phyloP scores from a whole-genome alignment of 2,329 filamentous ascomycete species.

The Phialophora tarda region DNA sequence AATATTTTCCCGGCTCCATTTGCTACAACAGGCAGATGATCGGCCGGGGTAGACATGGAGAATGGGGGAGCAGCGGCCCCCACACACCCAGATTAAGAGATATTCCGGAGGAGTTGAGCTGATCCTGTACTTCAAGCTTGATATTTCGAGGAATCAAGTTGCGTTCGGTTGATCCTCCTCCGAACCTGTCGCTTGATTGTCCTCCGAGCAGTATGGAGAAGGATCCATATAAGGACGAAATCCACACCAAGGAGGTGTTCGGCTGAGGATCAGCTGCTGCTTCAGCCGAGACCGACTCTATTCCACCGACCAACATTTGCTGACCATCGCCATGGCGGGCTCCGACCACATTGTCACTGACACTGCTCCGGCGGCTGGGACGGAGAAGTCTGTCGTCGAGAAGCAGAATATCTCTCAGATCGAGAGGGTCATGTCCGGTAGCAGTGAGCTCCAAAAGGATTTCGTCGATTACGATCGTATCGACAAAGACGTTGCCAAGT shows the following conservation, averaged over 20 bases:
- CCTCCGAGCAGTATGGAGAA: neutral
- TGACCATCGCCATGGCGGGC: neutral
- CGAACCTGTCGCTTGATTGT: neutral
- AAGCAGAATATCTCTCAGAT: neutral
- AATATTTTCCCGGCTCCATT: neutral
- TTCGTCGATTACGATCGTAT: constrained; percentile 64
- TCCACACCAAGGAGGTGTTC: neutral
- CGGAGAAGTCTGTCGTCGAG: neutral
- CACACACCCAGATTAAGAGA: neutral
- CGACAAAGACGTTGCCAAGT: constrained; percentile 73
- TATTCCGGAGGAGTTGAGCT: neutral
- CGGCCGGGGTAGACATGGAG: neutral
- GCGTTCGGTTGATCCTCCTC: neutral
- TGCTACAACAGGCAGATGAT: neutral
- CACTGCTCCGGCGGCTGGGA: neutral
- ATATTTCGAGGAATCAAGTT: neutral
- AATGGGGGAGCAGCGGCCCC: neutral
- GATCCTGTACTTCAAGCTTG: neutral
- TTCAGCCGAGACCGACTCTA: neutral
- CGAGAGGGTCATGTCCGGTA: constrained; percentile 31
- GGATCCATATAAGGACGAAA: neutral
- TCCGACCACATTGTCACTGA: neutral
- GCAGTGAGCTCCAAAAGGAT: constrained; percentile 56
- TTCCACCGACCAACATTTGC: neutral
- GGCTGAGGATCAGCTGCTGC: neutral